Evolutionary conservation across 139 green algal species (phyloP).

Genomic region (Ettlia oleoabundans): DNA sequence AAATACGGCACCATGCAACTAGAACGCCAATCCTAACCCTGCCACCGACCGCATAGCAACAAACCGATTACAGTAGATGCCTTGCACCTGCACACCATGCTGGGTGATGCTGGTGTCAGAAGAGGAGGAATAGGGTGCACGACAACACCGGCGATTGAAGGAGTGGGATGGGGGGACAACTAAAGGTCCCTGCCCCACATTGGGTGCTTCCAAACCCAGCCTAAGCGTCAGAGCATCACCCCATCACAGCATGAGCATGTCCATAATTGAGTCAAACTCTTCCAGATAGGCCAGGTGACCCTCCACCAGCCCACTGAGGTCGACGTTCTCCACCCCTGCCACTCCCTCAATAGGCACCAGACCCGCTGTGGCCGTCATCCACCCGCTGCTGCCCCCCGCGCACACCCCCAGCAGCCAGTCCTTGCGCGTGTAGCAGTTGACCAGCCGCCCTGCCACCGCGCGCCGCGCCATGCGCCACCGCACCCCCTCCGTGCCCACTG

Average conservation of each 20-base stretch:
- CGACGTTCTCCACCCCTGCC: slow-evolving; percentile 79
- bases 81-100: too few species aligned
- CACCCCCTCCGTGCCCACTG: slow-evolving; percentile 58
- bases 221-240: background rate
- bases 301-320: slow-evolving; percentile 62
- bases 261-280: background rate
- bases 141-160: too few species aligned
- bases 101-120: too few species aligned
- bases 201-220: too few species aligned
- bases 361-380: slow-evolving; percentile 42
- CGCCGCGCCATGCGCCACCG: slow-evolving; percentile 66
- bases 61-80: too few species aligned
- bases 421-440: slow-evolving; percentile 81
- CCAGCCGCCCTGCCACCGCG: slow-evolving; percentile 75
- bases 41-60: too few species aligned
- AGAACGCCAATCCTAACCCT: too few species aligned
- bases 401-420: slow-evolving; percentile 87
- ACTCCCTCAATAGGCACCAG: slow-evolving; percentile 57
- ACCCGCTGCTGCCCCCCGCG: slow-evolving; percentile 49
- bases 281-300: slow-evolving; percentile 71
- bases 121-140: too few species aligned
- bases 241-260: slow-evolving; percentile 6
- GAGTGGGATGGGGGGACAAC: too few species aligned
- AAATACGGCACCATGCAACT: too few species aligned
- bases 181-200: too few species aligned